Evolutionary conservation across 768 basidiomycete genomes (phyloP), one percentile per base, ranked within the genome.

Genomic region (Boletus rubescentipes): DNA sequence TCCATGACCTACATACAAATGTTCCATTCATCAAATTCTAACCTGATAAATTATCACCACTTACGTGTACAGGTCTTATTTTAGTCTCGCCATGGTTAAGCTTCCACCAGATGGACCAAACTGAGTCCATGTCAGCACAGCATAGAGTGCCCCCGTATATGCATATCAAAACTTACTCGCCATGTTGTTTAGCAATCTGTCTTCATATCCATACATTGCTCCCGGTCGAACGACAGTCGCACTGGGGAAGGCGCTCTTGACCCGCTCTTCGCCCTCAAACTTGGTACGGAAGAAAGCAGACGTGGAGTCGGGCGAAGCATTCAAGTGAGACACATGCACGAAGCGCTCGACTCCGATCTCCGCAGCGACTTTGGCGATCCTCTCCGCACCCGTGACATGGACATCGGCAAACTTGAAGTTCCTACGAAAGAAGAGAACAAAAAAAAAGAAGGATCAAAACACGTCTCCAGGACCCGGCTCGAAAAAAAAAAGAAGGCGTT

Each of bases 291-390:
- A 98, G 72, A 93, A 91, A 45, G 77, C 78, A 45, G 93, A 96
- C 2, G 81, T 66, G 11, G 95, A 97, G 60, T 83, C 77, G 18
- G 81, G 75, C 32, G 86, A 81, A 21, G 96, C 95, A 72, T 98
- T 95, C 58, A 99, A 73, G 71, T 99, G 97, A 11, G 97, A 98
- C 57, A 99, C 83, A 64, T 98, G 97, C 41, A 98, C 83, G 49
- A 99, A 78, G 47, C 91, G 88, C 38, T 86, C 79, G 44, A 98
- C 91, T 39, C 91, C 91, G 48, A 74, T 73, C 55, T 87, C 77
- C 20, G 86, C 80, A 53, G 93, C 86, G 61, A 98, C 79, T 53
- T 80, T 80, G 20, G 97, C 97, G 67, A 98, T 96, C 54, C 82
- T 80, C 57, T 85, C 86, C 12, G 97, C 91, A 14, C 93, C 93